Evolutionary conservation across 2,329 filamentous ascomycete species (phyloP).

Genomic region (Trichoderma polysporum): DNA sequence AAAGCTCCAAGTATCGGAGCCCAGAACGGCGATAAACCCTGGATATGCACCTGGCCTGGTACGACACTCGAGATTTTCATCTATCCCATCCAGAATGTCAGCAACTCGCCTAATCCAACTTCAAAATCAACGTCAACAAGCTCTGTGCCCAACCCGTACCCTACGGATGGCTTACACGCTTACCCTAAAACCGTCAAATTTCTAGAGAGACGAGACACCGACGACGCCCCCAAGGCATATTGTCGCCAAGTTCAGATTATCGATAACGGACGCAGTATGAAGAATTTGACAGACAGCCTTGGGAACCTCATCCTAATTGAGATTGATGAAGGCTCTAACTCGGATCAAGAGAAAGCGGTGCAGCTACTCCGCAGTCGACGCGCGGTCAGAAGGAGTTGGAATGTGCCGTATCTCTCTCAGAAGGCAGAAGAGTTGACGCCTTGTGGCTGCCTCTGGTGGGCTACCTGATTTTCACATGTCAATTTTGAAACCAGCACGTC

Average conservation of each 20-base stretch:
- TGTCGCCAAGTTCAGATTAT: conserved; percentile 52
- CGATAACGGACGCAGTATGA: conserved; percentile 38
- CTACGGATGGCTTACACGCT: conserved; percentile 29
- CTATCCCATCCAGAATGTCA: conserved; percentile 54
- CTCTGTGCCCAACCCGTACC: conserved; percentile 16
- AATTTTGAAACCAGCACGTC: neutral
- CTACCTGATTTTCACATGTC: conserved; percentile 34
- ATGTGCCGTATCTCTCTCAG: conserved; percentile 17
- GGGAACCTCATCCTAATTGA: conserved; percentile 48
- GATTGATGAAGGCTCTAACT: conserved; percentile 20
- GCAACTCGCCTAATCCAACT: conserved; percentile 27
- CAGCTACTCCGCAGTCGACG: neutral
- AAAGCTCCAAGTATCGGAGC: conserved; percentile 31
- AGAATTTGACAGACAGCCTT: conserved; percentile 37
- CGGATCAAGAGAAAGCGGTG: neutral
- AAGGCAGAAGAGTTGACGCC: conserved; percentile 44
- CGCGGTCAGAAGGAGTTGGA: neutral
- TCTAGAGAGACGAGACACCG: conserved; percentile 48
- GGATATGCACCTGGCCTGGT: conserved; percentile 59
- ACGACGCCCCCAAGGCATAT: conserved; percentile 37
- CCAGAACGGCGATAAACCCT: conserved; percentile 51
- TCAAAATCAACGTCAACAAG: conserved; percentile 17
- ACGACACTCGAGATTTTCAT: conserved; percentile 58
- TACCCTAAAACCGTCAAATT: conserved; percentile 57
- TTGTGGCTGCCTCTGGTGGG: conserved; percentile 56